Base-by-base conservation (phyloP, 805 yeast species). In the Cyberlindnera misumaiensis region DNA sequence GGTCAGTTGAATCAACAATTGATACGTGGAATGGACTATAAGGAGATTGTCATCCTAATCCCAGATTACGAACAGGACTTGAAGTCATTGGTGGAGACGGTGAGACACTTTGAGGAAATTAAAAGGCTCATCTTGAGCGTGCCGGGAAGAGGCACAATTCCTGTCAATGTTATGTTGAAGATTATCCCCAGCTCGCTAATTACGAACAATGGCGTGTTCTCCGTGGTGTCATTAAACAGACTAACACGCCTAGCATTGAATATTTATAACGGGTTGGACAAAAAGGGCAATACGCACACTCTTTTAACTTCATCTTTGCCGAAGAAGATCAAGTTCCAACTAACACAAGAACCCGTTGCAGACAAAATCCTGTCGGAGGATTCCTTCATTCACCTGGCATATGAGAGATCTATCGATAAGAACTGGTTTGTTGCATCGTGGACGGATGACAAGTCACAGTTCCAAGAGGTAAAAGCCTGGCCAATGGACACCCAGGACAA, bases 391-490 rank as follows among this genome's bases (percentile, higher is more conserved):
- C 97, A 93, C 55, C 68, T 93, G 10, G 87, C 95, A 1, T 90
- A 89, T 51, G 86, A 87, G 24, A 59, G 95, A 37, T 82, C 95
- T 0, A 66, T 74, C 4, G 95, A 89, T 56, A 78, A 77, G 43
- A 77, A 75, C 39, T 90, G 96, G 96, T 69, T 87, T 32, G 76
- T 80, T 16, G 94, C 86, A 0, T 81, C 94, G 1, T 87, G 97
- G 94, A 70, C 93, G 0, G 96, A 90, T 52, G 90, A 89, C 35
- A 71, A 73, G 55, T 96, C 96, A 0, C 65, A 67, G 4, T 68
- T 75, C 11, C 73, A 79, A 13, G 69, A 67, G 33, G 72, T 80
- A 0, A 80, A 76, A 46, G 71, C 87, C 0, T 83, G 90, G 89
- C 70, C 68, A 48, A 65, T 69, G 53, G 55, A 61, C 62, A 39